Evolutionary conservation across 495 filamentous ascomycete genomes (phyloP), one percentile per base, ranked within the genome.

Genomic region (Aspergillus diversus): DNA sequence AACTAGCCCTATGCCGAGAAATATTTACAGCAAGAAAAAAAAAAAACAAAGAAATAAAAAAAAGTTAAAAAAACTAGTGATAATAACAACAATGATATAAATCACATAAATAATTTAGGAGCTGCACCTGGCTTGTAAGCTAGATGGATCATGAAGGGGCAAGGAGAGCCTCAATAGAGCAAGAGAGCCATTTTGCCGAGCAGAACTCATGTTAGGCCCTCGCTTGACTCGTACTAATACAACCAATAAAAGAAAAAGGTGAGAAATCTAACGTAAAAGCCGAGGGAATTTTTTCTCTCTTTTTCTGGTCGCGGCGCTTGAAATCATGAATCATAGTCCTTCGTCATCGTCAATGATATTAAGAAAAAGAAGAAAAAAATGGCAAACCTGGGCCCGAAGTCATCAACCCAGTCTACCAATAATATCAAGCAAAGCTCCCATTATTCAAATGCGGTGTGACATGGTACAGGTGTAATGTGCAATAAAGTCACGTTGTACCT

Each of bases 251-350:
- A 17, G 16, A 50, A 50, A 17, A 50, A 16, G 39, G 47, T 27
- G 21, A 27, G 21, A 27, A 27, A 50, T 50, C 47, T 50, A 21
- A 17, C 47, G 27, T 12, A 43, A 43, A 43, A 43, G 39, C 39
- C 4, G 47, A 50, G 27, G 47, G 16, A 50, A 21, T n/a, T 17
- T 27, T 27, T 27, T 27, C 47, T 50, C 16, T 27, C 16, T 5
- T 17, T 50, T 50, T 50, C 21, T 33, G 43, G 53, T 42, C 55
- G 51, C 53, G 47, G 46, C 34, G 32, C 33, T 49, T 53, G 32
- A 49, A 56, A 53, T 65, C 66, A 55, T 69, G 54, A 68, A 49
- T 68, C 66, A 58, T 66, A 61, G 27, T 70, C 43, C 63, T 68
- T 66, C 66, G 31, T 71, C 66, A 68, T 64, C 61, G 55, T 68